Evolutionary conservation across 164 flowering plant genomes (phyloP).

Genomic region (Annona squamosa): DNA sequence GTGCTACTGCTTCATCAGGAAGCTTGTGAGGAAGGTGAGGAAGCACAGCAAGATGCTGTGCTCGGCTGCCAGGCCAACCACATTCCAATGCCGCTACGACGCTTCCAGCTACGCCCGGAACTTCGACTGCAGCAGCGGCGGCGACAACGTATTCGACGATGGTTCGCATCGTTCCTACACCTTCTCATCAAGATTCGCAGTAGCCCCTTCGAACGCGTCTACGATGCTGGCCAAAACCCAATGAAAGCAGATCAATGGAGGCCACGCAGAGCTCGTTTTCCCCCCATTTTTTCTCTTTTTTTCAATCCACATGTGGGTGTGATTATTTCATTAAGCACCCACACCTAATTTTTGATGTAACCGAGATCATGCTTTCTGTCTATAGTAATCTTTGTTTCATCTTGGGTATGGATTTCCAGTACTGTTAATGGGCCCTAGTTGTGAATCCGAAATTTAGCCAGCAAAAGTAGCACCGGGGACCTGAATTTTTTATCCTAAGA

Average conservation of each 20-base stretch:
- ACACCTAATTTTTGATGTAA: neutral
- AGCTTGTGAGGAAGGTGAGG: constrained; percentile 40
- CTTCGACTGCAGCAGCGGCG: constrained; percentile 39
- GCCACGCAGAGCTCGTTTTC: neutral
- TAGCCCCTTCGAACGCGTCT: constrained; percentile 12
- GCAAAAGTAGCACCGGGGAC: no score
- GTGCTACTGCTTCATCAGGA: constrained; percentile 20
- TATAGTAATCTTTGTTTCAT: neutral
- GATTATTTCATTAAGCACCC: neutral
- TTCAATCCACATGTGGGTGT: neutral
- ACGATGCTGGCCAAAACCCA: constrained; percentile 12
- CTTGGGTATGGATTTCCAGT: no score
- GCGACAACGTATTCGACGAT: constrained; percentile 26
- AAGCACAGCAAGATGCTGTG: constrained; percentile 25
- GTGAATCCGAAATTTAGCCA: no score
- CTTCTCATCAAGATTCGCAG: constrained; percentile 53
- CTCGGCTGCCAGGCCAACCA: constrained; percentile 11
- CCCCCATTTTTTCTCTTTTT: no score
- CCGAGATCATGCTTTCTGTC: neutral
- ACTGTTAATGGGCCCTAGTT: no score
- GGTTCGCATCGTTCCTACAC: constrained; percentile 29
- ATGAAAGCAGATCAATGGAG: neutral
- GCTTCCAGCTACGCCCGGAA: constrained; percentile 56
- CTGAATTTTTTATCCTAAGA: no score
- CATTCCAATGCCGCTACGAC: constrained; percentile 49